Percentiles rank a stretch among this genome's conserved stretches.
Evolutionary conservation across 2,329 filamentous ascomycete genomes (phyloP).

Genomic region (Fusarium goolgardi): DNA sequence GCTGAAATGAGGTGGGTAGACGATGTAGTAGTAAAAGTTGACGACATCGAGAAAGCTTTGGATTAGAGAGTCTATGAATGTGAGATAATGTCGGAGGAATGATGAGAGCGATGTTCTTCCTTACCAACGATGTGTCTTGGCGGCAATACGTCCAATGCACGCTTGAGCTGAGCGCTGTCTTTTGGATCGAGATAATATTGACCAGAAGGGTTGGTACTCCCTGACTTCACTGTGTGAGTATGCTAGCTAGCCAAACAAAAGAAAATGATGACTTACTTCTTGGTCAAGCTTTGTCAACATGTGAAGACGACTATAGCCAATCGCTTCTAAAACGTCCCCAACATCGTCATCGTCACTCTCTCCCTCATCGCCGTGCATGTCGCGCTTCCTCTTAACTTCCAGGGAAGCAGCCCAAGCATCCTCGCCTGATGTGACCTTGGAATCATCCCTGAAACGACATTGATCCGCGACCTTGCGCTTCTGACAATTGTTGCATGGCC

Average conservation of each 20-base stretch:
- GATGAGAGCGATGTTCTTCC: neutral
- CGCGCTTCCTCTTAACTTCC: constrained; percentile 27
- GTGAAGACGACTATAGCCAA: constrained; percentile 26
- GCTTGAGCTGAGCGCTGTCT: constrained; percentile 9
- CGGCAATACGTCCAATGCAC: constrained; percentile 13
- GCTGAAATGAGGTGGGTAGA: constrained; percentile 28
- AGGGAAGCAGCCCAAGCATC: constrained; percentile 24
- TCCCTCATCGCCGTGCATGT: neutral
- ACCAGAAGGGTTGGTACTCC: constrained; percentile 17
- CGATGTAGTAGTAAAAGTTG: constrained; percentile 32
- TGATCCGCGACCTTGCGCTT: constrained; percentile 30
- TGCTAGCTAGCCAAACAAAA: too few relatives aligned
- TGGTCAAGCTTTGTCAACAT: constrained; percentile 26
- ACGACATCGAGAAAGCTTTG: constrained; percentile 28
- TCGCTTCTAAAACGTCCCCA: constrained; percentile 25
- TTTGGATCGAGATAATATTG: constrained; percentile 23
- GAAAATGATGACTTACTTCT: constrained; percentile 3
- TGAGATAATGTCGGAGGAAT: neutral
- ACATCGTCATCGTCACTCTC: constrained; percentile 27
- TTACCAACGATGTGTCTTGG: constrained; percentile 25
- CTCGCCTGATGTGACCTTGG: neutral
- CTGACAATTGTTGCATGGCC: constrained; percentile 27
- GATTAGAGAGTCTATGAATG: constrained; percentile 5
- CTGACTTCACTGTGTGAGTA: constrained; percentile 1
- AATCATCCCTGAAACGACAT: constrained; percentile 27